These are phyloP conservation scores for Coemansia sp. DNA, from an alignment of 192 early-diverging fungal species.

Conservation along the genomic window DNA sequence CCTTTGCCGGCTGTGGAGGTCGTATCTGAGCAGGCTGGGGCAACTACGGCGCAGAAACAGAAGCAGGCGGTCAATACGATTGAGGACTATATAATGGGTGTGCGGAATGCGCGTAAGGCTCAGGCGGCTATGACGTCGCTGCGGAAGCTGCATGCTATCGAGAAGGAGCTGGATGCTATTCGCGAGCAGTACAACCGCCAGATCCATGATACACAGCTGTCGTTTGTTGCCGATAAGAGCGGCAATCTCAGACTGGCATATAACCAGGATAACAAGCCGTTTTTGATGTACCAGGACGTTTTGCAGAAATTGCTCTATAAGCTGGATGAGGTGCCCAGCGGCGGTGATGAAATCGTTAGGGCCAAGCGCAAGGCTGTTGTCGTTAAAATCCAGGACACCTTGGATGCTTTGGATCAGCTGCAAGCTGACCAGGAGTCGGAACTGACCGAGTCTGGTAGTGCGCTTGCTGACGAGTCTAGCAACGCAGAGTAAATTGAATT, in stretches of 20 bases:
- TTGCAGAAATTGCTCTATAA: constrained; percentile 24
- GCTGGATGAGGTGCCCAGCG: constrained; percentile 32
- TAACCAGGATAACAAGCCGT: constrained; percentile 27
- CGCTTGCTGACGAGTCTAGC: constrained; percentile 29
- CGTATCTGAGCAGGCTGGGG: neutral
- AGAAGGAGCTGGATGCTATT: constrained; percentile 27
- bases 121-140: constrained; percentile 10
- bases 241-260: constrained; percentile 37
- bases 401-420: constrained; percentile 40
- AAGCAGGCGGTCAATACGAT: constrained; percentile 11
- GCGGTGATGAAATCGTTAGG: constrained; percentile 21
- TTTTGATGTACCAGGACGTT: constrained; percentile 41
- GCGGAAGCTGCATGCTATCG: constrained; percentile 14
- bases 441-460: constrained; percentile 12
- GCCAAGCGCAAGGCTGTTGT: constrained; percentile 29
- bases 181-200: constrained; percentile 36
- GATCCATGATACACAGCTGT: constrained; percentile 39
- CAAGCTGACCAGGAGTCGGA: constrained; percentile 39
- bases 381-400: constrained; percentile 35
- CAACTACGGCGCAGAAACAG: neutral
- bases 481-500: constrained; percentile 19
- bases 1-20: neutral
- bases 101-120: neutral
- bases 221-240: constrained; percentile 45
- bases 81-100: constrained; percentile 30